phyloP scores from a whole-genome alignment of 108 stramenopile genomes.

The Cyclotella cryptica region DNA sequence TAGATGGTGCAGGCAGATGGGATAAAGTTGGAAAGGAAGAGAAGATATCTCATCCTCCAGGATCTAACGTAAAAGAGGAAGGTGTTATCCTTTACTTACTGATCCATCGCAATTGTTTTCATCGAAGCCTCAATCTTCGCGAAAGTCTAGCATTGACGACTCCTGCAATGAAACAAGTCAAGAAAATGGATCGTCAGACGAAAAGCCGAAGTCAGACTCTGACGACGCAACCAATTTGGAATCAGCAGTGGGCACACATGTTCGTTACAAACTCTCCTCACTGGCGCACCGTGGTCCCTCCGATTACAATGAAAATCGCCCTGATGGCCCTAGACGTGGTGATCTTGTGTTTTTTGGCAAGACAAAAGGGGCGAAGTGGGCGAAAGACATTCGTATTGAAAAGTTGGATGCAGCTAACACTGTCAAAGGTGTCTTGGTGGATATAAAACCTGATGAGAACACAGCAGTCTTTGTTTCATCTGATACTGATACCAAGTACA shows the following conservation, averaged over 20 bases:
- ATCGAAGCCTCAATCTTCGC: background rate
- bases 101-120: slow-evolving; percentile 75
- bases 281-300: slow-evolving; percentile 55
- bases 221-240: slow-evolving; percentile 15
- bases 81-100: slow-evolving; percentile 73
- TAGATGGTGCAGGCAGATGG: slow-evolving; percentile 56
- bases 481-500: slow-evolving; percentile 58
- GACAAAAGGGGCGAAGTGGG: slow-evolving; percentile 54
- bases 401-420: slow-evolving; percentile 57
- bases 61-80: slow-evolving; percentile 51
- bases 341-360: slow-evolving; percentile 80
- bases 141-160: background rate
- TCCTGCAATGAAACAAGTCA: background rate
- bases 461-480: slow-evolving; percentile 52
- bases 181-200: slow-evolving; percentile 30
- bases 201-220: slow-evolving; percentile 8
- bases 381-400: slow-evolving; percentile 75
- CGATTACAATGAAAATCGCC: slow-evolving; percentile 38
- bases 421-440: slow-evolving; percentile 58
- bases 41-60: slow-evolving; percentile 22
- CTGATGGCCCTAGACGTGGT: slow-evolving; percentile 66
- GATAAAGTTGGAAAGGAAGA: slow-evolving; percentile 53
- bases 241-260: slow-evolving; percentile 48
- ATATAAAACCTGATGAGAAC: slow-evolving; percentile 50
- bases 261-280: slow-evolving; percentile 68